Evolutionary conservation across 306 rosid species (phyloP), one percentile per base, ranked within the genome.

Genomic region (Lupinus albus): DNA sequence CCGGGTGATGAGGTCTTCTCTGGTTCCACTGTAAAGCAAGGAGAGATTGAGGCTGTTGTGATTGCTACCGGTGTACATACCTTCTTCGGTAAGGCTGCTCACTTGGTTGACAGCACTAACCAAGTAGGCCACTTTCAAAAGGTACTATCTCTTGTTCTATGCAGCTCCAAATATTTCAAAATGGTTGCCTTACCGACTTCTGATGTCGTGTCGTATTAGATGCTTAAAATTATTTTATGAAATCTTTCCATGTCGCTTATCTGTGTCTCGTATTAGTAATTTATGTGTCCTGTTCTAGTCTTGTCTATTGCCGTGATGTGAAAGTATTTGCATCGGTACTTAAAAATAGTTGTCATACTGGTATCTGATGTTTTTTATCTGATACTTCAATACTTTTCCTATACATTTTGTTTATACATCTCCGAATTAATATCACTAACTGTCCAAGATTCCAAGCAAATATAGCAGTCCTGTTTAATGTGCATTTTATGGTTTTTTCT

Each of bases 71-170:
- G 96, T 11, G 92, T 89, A 1, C 92, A 84, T 71, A 86, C 96
- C 48, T 89, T 89, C 83, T 89, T 89, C 16, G 96, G 96, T 42
- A 89, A 89, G 76, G 96, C 96, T 73, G 96, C 92, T 75, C 96
- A 89, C 47, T 56, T 89, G 56, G 96, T 89, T n/a, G 96, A 89
- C 63, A 84, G 81, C 83, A 89, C 96, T 48, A 77, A 89, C 33
- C 80, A 81, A 49, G 85, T 18, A 25, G 96, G 96, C 0, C 96
- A 89, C 65, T 89, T 89, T 76, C 96, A 89, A 75, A 86, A 86
- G 92, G 96, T 89, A 80, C 12, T n/a, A 58, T 38, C 61, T 32
- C 63, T 54, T 36, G 52, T 20, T 32, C 11, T 38, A 8, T 36
- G 42, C 8, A 32, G 7, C 36, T 4, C 36, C 36, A 32, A 32